Evolutionary conservation across 352 stramenopile species (phyloP).

Genomic region (Pythium plurisporium): DNA sequence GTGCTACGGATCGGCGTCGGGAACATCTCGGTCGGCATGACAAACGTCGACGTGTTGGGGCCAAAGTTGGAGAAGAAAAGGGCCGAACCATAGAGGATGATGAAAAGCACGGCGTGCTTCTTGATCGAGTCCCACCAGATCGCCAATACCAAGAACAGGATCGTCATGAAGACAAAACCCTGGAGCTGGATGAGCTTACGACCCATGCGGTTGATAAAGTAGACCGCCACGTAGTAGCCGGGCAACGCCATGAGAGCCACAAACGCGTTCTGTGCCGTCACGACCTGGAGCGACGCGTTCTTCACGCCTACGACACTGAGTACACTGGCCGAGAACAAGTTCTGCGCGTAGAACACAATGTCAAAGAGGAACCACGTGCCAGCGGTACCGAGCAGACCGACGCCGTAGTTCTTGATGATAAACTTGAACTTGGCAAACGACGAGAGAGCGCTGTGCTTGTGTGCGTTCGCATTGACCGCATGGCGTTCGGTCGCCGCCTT

Average conservation of each 20-base stretch:
- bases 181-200: conserved; percentile 49
- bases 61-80: conserved; percentile 31
- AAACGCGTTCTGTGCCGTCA: conserved; percentile 34
- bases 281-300: conserved; percentile 28
- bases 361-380: conserved; percentile 67
- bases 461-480: background rate
- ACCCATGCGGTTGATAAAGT: conserved; percentile 50
- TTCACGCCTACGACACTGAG: conserved; percentile 34
- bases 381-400: conserved; percentile 23
- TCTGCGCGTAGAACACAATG: conserved; percentile 60
- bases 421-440: conserved; percentile 24
- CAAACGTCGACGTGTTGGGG: conserved; percentile 74
- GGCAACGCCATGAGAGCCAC: conserved; percentile 32
- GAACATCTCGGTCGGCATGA: conserved; percentile 60
- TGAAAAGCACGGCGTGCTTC: conserved; percentile 26
- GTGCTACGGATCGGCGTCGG: conserved; percentile 33
- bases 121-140: conserved; percentile 35
- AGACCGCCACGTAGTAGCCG: conserved; percentile 60
- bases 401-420: conserved; percentile 35
- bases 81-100: conserved; percentile 48
- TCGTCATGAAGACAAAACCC: conserved; percentile 40
- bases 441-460: background rate
- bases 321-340: conserved; percentile 47
- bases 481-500: conserved; percentile 22
- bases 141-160: conserved; percentile 33